phyloP scores from a whole-genome alignment of 345 rosid genomes.

The Pistacia vera region DNA sequence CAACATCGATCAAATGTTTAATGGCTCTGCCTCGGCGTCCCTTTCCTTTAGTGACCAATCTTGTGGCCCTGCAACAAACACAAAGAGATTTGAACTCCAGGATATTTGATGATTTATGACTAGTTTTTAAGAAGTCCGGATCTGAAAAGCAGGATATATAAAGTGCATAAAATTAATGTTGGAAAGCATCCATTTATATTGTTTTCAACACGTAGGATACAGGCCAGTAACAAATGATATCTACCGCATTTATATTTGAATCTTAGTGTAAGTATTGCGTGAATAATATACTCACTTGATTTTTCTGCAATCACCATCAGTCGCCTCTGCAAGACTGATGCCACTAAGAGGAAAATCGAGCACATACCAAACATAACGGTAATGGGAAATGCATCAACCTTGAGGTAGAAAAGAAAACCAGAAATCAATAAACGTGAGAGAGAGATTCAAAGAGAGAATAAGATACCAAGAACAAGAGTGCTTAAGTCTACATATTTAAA shows the following conservation, averaged over 20 bases:
- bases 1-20: conserved; percentile 49
- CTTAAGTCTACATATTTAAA: background rate
- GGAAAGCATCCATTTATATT: background rate
- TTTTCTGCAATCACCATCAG: conserved; percentile 75
- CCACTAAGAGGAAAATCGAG: conserved; percentile 94
- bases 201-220: background rate
- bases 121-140: background rate
- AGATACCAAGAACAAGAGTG: background rate
- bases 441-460: background rate
- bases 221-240: background rate
- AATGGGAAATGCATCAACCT: conserved; percentile 94
- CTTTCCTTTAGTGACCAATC: conserved; percentile 62
- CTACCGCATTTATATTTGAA: background rate
- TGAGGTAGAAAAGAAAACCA: conserved; percentile 21
- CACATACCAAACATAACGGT: conserved; percentile 98
- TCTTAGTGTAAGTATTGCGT: background rate
- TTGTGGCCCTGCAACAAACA: conserved; percentile 53
- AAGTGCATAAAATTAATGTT: background rate
- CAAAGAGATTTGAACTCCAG: background rate
- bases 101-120: too few relatives aligned
- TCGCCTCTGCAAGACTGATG: conserved; percentile 81
- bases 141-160: background rate
- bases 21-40: conserved; percentile 76
- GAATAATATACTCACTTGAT: conserved; percentile 59
- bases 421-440: conserved; percentile 8